phyloP scores from a whole-genome alignment of 2,329 filamentous ascomycete species.

The Zymoseptoria crescenta region DNA sequence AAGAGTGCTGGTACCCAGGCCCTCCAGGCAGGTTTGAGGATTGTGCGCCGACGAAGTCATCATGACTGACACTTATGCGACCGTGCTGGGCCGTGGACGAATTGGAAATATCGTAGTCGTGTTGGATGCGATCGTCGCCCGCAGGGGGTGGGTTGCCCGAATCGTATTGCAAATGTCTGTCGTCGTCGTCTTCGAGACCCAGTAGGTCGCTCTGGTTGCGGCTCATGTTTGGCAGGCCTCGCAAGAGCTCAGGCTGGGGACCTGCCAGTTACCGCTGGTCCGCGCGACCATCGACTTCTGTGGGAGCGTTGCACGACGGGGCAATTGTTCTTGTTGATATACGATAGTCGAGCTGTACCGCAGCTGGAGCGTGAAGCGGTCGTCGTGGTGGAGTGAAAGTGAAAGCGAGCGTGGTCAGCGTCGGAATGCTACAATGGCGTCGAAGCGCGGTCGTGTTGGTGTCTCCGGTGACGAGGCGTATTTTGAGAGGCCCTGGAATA shows the following conservation, averaged over 20 bases:
- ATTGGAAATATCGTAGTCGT: slow-evolving; percentile 64
- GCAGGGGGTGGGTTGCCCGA: slow-evolving; percentile 69
- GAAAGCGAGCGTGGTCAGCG: not conserved
- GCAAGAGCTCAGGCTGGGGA: slow-evolving; percentile 6
- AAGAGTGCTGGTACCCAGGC: slow-evolving; percentile 33
- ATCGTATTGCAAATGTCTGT: slow-evolving; percentile 61
- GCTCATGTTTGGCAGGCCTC: slow-evolving; percentile 24
- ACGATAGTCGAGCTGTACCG: not conserved
- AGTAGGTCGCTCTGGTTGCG: slow-evolving; percentile 46
- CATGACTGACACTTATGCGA: slow-evolving; percentile 85
- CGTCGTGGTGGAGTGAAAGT: not conserved
- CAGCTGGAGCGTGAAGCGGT: not conserved
- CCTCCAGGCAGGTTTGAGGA: slow-evolving; percentile 42
- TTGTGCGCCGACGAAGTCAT: slow-evolving; percentile 72
- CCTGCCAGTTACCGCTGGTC: slow-evolving; percentile 10
- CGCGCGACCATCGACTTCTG: slow-evolving; percentile 9
- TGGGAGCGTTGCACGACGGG: not conserved
- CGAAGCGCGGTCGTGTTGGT: not conserved
- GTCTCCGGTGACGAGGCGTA: not conserved
- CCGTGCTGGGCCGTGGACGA: slow-evolving; percentile 51
- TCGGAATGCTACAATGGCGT: not conserved
- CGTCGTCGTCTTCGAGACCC: slow-evolving; percentile 56
- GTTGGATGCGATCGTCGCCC: slow-evolving; percentile 72
- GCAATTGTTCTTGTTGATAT: not conserved
- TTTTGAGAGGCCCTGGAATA: not conserved